phyloP scores from a whole-genome alignment of 805 yeast species.

The Metschnikowia koreensis region DNA sequence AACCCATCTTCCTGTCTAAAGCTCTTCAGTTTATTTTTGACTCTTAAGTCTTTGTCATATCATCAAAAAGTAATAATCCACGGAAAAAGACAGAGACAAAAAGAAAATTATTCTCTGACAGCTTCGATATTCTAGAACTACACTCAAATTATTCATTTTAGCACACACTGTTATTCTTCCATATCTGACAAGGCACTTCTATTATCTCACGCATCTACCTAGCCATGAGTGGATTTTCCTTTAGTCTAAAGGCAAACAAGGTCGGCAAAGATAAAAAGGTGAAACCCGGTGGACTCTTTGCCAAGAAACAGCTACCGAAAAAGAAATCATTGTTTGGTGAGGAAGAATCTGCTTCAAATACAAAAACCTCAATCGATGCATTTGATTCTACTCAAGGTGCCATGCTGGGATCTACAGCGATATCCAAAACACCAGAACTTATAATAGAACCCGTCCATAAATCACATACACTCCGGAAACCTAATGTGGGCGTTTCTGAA shows the following conservation, averaged over 20 bases:
- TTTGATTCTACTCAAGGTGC: constrained; percentile 17
- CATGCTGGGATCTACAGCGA: constrained; percentile 13
- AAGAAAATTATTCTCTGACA: too few relatives aligned
- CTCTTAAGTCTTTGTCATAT: too few relatives aligned
- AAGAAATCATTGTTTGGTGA: constrained; percentile 6
- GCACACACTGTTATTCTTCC: too few relatives aligned
- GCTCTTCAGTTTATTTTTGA: too few relatives aligned
- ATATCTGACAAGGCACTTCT: neutral
- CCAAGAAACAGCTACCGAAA: constrained; percentile 2
- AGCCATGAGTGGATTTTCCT: constrained; percentile 16
- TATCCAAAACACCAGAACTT: constrained; percentile 8
- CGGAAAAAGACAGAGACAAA: neutral
- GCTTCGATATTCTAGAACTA: too few relatives aligned
- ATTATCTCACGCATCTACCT: neutral
- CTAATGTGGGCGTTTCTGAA: neutral
- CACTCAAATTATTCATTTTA: too few relatives aligned
- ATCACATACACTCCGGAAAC: neutral
- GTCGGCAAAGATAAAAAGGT: constrained; percentile 7
- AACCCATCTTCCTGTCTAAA: too few relatives aligned
- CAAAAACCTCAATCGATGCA: constrained; percentile 14
- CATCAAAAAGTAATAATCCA: neutral
- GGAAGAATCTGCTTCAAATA: constrained; percentile 2
- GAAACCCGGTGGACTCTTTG: neutral
- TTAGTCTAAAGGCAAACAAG: constrained; percentile 16
- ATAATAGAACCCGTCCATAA: constrained; percentile 10